Percentiles rank a stretch among this genome's conserved stretches.
These are phyloP conservation scores for Takashimella koratensis DNA, from an alignment of 1,284 basidiomycete genomes.

Conservation along the genomic window DNA sequence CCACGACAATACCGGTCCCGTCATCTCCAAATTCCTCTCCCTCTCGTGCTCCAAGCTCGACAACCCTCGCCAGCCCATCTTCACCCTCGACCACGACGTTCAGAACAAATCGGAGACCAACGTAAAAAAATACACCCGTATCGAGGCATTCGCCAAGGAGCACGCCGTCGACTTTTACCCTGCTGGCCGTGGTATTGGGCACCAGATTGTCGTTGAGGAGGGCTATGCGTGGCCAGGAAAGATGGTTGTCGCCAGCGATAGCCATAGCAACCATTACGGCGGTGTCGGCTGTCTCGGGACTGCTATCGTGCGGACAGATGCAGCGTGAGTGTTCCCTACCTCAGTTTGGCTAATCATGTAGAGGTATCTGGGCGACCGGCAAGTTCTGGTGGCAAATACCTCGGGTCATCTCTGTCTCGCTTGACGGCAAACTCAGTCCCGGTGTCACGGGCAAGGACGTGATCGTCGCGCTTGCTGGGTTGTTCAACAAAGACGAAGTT, in stretches of 20 bases:
- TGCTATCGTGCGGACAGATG: conserved; percentile 79
- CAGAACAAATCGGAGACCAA: conserved; percentile 96
- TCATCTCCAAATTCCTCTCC: conserved; percentile 94
- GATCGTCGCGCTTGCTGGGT: conserved; percentile 93
- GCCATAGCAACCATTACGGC: conserved; percentile 94
- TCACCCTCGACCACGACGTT: conserved; percentile 97
- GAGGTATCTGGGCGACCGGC: conserved; percentile 94
- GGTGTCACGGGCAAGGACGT: conserved; percentile 99
- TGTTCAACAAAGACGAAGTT: conserved; percentile 96
- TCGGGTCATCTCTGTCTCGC: conserved; percentile 90
- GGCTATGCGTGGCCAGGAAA: conserved; percentile 93
- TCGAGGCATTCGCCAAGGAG: conserved; percentile 84
- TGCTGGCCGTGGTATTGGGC: conserved; percentile 95
- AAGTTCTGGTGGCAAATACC: conserved; percentile 99
- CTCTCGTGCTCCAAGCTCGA: conserved; percentile 85
- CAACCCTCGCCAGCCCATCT: conserved; percentile 73
- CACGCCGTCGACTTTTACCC: conserved; percentile 94
- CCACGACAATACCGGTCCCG: conserved; percentile 96
- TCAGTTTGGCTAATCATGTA: conserved; percentile 9
- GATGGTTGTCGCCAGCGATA: conserved; percentile 91
- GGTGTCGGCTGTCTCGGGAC: conserved; percentile 97
- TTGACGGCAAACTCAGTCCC: conserved; percentile 72
- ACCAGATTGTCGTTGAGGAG: conserved; percentile 92
- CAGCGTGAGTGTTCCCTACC: conserved; percentile 35
- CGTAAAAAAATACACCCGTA: conserved; percentile 85